These are phyloP conservation scores for Draba incana DNA, from an alignment of 345 rosid species.

Conservation along the genomic window DNA sequence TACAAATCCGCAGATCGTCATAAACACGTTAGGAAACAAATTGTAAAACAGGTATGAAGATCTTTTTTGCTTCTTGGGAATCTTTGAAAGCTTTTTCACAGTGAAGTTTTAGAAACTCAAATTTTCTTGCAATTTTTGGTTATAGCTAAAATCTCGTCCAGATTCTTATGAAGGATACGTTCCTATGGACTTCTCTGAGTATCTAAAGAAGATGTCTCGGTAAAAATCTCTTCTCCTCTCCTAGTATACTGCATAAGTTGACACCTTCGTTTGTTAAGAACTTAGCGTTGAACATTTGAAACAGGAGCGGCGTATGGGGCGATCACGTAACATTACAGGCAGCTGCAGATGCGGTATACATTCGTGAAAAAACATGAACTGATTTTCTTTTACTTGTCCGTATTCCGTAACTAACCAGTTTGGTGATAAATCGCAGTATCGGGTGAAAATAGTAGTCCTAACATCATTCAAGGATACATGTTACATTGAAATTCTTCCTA, in stretches of 20 bases:
- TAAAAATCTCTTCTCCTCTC: constrained; percentile 29
- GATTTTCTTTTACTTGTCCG: background rate
- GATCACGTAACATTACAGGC: constrained; percentile 68
- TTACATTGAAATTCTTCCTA: constrained; percentile 86
- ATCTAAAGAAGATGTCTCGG: constrained; percentile 75
- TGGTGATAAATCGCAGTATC: constrained; percentile 54
- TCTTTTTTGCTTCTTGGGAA: background rate
- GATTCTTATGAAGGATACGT: constrained; percentile 77
- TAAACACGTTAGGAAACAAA: constrained; percentile 54
- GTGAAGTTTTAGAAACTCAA: no score
- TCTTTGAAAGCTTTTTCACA: constrained; percentile 11
- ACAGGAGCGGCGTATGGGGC: constrained; percentile 65
- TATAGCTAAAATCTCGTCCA: constrained; percentile 63
- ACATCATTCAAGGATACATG: constrained; percentile 93
- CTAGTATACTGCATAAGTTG: constrained; percentile 15
- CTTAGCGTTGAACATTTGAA: constrained; percentile 9
- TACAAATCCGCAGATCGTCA: constrained; percentile 63
- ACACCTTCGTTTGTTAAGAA: background rate
- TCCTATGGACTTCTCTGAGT: constrained; percentile 78
- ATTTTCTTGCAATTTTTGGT: constrained; percentile 5
- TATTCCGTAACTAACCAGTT: background rate
- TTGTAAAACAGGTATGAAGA: constrained; percentile 68
- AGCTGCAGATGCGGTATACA: constrained; percentile 69
- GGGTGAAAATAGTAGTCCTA: constrained; percentile 67
- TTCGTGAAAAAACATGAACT: background rate